A percentile compares a stretch with the other conserved stretches of the same genome.
These are phyloP conservation scores for Penicillium coprophilum DNA, from an alignment of 495 filamentous ascomycete species.

Conservation along the genomic window DNA sequence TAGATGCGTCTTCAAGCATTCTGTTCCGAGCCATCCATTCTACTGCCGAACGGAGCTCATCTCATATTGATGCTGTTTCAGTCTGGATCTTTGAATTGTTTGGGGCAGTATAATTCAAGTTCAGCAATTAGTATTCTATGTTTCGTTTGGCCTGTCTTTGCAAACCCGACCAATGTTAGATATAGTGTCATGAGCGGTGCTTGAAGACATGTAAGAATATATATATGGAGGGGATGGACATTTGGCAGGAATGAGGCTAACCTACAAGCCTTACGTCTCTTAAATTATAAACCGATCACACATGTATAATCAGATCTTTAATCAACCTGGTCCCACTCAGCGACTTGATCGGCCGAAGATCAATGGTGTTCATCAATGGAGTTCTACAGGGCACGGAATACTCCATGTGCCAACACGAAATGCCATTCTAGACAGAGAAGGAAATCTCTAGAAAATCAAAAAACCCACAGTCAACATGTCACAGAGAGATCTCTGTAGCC, in stretches of 20 bases:
- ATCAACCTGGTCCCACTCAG: background rate
- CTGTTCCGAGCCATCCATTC: background rate
- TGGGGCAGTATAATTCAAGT: background rate
- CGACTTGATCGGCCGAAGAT: conserved; percentile 2
- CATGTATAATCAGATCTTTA: background rate
- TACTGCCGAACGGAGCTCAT: background rate
- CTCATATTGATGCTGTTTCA: background rate
- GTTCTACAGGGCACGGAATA: background rate
- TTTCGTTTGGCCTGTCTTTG: background rate
- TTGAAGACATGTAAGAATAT: background rate
- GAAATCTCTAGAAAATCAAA: background rate
- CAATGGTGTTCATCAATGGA: too few species aligned
- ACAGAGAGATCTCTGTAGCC: background rate
- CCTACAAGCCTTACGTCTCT: background rate
- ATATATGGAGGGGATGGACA: background rate
- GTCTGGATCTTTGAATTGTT: background rate
- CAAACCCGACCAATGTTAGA: background rate
- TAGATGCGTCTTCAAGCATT: background rate
- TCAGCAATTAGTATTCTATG: background rate
- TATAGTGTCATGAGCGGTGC: background rate
- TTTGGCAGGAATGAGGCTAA: too few species aligned
- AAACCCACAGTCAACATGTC: background rate
- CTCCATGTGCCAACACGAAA: background rate
- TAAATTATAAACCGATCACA: background rate
- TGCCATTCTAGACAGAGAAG: background rate